Base-by-base conservation (phyloP, 2,329 filamentous ascomycete genomes). In the Colletotrichum tabaci region DNA sequence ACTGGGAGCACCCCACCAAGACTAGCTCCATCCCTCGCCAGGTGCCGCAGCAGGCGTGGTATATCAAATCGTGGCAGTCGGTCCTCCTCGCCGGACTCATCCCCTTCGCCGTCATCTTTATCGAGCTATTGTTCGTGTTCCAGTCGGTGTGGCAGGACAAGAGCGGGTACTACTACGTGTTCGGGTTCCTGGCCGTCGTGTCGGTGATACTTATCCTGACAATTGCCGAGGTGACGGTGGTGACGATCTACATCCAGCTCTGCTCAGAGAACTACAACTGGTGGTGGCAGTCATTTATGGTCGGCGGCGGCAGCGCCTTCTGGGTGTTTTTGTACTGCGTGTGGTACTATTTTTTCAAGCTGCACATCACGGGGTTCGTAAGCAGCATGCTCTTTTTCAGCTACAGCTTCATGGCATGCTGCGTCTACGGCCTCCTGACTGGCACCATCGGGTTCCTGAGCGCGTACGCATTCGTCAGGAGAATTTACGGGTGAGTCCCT, bases 131-230 rank as follows among this genome's bases (percentile, higher is more conserved):
- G 52, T 96, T 95, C 79, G 91, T 96, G 61, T 96, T 97, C 82
- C 93, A 94, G 82, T 95, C 92, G 60, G 81, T 97, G 44, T 96
- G 94, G 93, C 92, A 95, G 80, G 94, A 97, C 82, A 97, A 97
- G 85, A 94, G 91, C 77, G 94, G 93, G 8, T 97, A 95, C 81
- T 97, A 97, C 82, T 97, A 97, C 81, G 91, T 97, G 26, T 97
- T 96, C 79, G 94, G 94, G 13, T 97, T 96, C 84, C 82, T 96
- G 74, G 91, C 91, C 9, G 90, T 94, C 18, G 92, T 96, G 12
- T 91, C 87, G 30, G 84, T 89, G 13, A 92, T 96, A 68, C 83
- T 96, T 10, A 86, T 94, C 40, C 81, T 96, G 52, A 94, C 93
- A 0, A 90, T 97, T 40, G 90, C 94, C 75, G 93, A 96, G 83